Evolutionary conservation across 2,329 filamentous ascomycete genomes (phyloP).

Genomic region (Aspergillus amoenus): DNA sequence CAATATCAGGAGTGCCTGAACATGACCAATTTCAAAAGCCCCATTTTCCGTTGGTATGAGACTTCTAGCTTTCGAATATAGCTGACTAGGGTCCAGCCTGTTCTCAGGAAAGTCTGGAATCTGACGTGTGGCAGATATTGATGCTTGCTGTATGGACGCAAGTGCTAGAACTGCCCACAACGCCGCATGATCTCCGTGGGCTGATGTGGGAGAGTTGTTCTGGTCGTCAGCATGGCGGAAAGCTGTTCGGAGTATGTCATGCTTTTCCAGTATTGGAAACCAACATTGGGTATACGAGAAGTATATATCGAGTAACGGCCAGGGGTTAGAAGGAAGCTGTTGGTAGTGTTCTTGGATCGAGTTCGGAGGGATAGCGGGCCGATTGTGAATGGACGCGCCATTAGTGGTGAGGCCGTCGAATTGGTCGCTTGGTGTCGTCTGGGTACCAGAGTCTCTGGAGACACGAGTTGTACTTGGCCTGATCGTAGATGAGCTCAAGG

Average conservation of each 20-base stretch:
- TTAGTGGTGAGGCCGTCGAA: conserved; percentile 2
- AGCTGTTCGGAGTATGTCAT: conserved; percentile 58
- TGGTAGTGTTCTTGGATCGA: conserved; percentile 31
- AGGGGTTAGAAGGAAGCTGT: conserved; percentile 51
- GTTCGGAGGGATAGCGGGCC: not conserved
- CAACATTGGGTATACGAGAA: conserved; percentile 74
- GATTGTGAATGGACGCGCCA: not conserved
- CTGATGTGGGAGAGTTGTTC: conserved; percentile 26
- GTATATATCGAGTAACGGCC: conserved; percentile 67
- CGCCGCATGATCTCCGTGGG: conserved; percentile 53
- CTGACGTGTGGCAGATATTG: conserved; percentile 25
- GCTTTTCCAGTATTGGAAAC: conserved; percentile 71
- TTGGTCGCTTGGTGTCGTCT: conserved; percentile 18
- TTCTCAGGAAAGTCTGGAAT: conserved; percentile 15
- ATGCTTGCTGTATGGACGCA: conserved; percentile 55
- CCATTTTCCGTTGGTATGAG: conserved; percentile 51
- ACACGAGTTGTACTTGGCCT: conserved; percentile 13
- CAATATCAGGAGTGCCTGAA: conserved; percentile 59
- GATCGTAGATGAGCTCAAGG: conserved; percentile 16
- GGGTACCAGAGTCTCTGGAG: conserved; percentile 27
- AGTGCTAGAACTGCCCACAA: conserved; percentile 62
- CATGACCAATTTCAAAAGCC: conserved; percentile 51
- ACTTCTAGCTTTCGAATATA: conserved; percentile 46
- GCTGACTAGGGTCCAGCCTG: conserved; percentile 27
- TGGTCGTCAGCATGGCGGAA: conserved; percentile 33